A percentile compares a stretch with the other conserved stretches of the same genome.
phyloP scores from a whole-genome alignment of 2,329 filamentous ascomycete genomes.

The Hypoxylon sp. region DNA sequence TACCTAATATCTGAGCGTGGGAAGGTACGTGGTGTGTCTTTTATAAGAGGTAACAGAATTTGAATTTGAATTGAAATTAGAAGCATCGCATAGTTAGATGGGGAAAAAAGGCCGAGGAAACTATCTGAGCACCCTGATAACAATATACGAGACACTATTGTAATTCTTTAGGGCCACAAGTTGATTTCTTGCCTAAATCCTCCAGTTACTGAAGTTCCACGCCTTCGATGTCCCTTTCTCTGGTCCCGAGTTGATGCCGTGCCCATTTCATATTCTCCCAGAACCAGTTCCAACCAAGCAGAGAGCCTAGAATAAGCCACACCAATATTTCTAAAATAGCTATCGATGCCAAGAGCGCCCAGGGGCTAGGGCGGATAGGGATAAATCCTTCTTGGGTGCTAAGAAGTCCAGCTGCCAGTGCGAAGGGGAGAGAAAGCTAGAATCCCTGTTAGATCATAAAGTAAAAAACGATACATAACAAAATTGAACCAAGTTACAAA shows the following conservation, averaged over 20 bases:
- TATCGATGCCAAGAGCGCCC: slow-evolving; percentile 15
- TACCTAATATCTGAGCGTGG: not conserved
- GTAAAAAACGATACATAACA: not conserved
- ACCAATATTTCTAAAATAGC: not conserved
- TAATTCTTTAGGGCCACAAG: not conserved
- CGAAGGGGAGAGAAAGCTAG: slow-evolving; percentile 5
- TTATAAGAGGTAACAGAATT: too few species aligned
- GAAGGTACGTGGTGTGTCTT: not conserved
- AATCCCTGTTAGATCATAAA: not conserved
- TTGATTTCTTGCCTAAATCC: not conserved
- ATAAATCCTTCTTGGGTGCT: slow-evolving; percentile 33
- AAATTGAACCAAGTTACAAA: slow-evolving; percentile 23
- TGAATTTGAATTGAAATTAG: too few species aligned
- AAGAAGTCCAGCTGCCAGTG: slow-evolving; percentile 14
- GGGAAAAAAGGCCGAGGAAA: too few species aligned
- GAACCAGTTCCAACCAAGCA: slow-evolving; percentile 1
- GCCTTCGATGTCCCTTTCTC: not conserved
- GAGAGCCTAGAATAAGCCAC: slow-evolving; percentile 8
- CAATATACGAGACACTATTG: too few species aligned
- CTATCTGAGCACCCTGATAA: too few species aligned
- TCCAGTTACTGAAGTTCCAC: not conserved
- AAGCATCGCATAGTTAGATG: too few species aligned
- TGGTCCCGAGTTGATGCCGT: not conserved
- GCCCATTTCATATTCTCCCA: not conserved
- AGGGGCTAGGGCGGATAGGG: slow-evolving; percentile 22